Conservation (phyloP, 176 grass and related monocot species). For the Juncus inflexus region DNA sequence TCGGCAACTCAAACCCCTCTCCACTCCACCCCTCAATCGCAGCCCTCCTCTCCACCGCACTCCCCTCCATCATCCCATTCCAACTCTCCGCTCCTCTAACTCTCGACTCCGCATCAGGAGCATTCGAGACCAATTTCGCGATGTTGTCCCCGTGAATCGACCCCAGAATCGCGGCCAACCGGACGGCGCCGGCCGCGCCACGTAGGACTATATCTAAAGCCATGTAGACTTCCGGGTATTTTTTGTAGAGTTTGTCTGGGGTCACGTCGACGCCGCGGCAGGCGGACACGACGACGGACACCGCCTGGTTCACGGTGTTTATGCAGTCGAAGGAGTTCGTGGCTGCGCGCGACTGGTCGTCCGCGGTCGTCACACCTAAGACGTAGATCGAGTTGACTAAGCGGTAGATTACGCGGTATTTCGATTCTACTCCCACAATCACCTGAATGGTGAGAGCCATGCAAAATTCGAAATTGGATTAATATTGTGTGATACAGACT, state of each 20-base stretch:
- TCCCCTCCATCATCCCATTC: constrained; percentile 45
- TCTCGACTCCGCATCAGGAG: constrained; percentile 63
- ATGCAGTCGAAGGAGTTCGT: constrained; percentile 85
- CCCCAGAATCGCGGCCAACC: constrained; percentile 80
- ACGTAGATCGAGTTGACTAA: constrained; percentile 97
- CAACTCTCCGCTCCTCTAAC: constrained; percentile 83
- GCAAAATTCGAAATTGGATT: background rate
- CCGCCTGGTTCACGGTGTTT: constrained; percentile 94
- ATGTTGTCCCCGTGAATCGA: constrained; percentile 98
- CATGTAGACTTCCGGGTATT: constrained; percentile 97
- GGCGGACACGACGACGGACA: constrained; percentile 74
- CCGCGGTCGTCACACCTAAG: constrained; percentile 79
- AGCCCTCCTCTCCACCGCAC: constrained; percentile 55
- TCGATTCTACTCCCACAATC: constrained; percentile 88
- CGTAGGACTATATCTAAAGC: constrained; percentile 93
- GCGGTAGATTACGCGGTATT: constrained; percentile 94
- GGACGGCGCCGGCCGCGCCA: constrained; percentile 64
- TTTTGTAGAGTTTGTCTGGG: constrained; percentile 88
- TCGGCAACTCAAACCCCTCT: constrained; percentile 69
- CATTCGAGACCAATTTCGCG: constrained; percentile 84
- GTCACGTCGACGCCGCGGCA: constrained; percentile 89
- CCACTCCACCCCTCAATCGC: constrained; percentile 53
- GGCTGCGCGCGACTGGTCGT: constrained; percentile 62
- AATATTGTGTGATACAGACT: too few species aligned
- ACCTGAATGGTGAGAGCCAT: constrained; percentile 57